Conservation (phyloP, 2,329 filamentous ascomycete genomes). For the Ceratocystis huliohia region DNA sequence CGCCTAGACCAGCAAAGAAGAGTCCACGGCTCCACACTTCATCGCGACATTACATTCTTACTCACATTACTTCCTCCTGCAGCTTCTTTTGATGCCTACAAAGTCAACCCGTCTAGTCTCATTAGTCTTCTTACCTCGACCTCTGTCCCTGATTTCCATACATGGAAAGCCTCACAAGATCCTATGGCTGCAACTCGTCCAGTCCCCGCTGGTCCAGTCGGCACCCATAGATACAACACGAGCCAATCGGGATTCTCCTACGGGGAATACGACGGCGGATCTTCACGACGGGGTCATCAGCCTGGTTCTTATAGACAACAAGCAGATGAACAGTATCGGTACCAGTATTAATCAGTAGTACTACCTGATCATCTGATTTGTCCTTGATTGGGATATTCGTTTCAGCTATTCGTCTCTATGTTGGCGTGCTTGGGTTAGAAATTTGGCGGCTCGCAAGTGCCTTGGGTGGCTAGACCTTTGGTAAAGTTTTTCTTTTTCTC, state of each 20-base stretch:
- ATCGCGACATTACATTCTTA: slow-evolving; percentile 52
- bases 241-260: slow-evolving; percentile 38
- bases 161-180: slow-evolving; percentile 37
- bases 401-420: background rate
- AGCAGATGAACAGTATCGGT: slow-evolving; percentile 15
- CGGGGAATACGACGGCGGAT: slow-evolving; percentile 24
- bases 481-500: background rate
- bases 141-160: slow-evolving; percentile 47
- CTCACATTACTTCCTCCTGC: slow-evolving; percentile 64
- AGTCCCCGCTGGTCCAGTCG: slow-evolving; percentile 30
- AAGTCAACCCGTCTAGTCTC: slow-evolving; percentile 49
- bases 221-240: slow-evolving; percentile 33
- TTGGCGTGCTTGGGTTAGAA: background rate
- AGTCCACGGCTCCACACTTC: slow-evolving; percentile 54
- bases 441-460: background rate
- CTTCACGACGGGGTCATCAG: slow-evolving; percentile 11
- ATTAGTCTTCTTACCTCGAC: slow-evolving; percentile 58
- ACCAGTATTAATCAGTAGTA: slow-evolving; percentile 12
- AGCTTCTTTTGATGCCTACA: slow-evolving; percentile 16
- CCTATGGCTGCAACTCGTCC: slow-evolving; percentile 19
- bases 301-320: slow-evolving; percentile 13
- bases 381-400: background rate
- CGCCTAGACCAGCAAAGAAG: slow-evolving; percentile 67
- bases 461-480: background rate
- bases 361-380: background rate